phyloP scores from a whole-genome alignment of 371 early-diverging fungal species.

The Apophysomyces trapeziformis region DNA sequence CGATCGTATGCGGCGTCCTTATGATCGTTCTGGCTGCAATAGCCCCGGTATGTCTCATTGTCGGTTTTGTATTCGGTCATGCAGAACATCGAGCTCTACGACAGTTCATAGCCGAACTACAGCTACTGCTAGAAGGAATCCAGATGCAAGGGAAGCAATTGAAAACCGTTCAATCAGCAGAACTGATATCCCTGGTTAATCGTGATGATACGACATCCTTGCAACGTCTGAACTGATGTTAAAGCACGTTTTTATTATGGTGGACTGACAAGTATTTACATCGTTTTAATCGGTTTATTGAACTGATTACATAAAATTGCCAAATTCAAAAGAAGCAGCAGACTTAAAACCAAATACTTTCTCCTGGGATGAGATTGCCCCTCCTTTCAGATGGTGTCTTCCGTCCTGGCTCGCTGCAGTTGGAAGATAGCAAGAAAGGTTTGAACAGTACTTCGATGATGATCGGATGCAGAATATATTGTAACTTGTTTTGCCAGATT shows the following conservation, averaged over 20 bases:
- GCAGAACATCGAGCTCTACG: slow-evolving; percentile 36
- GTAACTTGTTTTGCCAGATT: no score
- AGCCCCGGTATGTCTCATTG: slow-evolving; percentile 37
- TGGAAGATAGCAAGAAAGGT: no score
- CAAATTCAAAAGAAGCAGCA: no score
- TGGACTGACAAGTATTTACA: no score
- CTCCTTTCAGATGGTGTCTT: no score
- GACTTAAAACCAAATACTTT: no score
- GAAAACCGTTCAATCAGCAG: background rate
- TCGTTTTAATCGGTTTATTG: no score
- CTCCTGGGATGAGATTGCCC: no score
- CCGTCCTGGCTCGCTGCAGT: no score
- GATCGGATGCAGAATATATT: no score
- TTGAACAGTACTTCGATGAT: no score
- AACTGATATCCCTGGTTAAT: background rate
- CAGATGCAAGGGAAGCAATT: background rate
- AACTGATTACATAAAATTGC: no score
- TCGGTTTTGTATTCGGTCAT: slow-evolving; percentile 50
- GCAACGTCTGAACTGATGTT: background rate
- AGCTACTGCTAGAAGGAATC: slow-evolving; percentile 18
- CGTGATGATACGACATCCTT: background rate
- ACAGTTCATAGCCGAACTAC: slow-evolving; percentile 37
- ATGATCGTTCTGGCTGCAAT: slow-evolving; percentile 22
- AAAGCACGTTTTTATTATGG: background rate
- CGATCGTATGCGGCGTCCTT: slow-evolving; percentile 19